Base-by-base conservation (phyloP, 1,139 yeast species). In the Taiozyma sp. region DNA sequence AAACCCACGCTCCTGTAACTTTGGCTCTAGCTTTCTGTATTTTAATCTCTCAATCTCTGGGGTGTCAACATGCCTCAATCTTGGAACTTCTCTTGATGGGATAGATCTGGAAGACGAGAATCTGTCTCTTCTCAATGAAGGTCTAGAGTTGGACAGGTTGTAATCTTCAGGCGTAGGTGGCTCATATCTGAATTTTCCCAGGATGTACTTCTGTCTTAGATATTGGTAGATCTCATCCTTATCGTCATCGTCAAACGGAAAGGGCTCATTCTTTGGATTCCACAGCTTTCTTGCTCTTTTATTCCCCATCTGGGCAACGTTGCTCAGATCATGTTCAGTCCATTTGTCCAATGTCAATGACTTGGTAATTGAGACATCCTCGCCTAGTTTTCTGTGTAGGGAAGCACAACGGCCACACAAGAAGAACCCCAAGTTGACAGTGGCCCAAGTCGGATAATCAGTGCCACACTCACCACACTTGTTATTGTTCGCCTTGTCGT, bases 321-420 rank as follows among this genome's bases (percentile, higher is more conserved):
- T 38, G 13, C 76, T 82, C 19, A 87, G 67, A 60, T 89, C 81
- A 38, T 78, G 81, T 3, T 73, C 70, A 0, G 79, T 70, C 91
- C 97, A 93, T 14, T 77, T 74, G 64, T 93, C 99, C 62, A 91
- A 76, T 2, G 96, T 85, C 56, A 93, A 71, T 4, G 95, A 86
- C 58, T 91, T 84, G 16, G 89, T 89, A 54, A 77, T 74, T 32
- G 93, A 83, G 8, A 89, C 72, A 51, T 81, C 83, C 3, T 80
- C 67, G 1, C 93, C 92, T 49, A 90, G 72, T 46, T 84, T 78
- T 53, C 92, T 78, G 66, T 90, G 97, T 41, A 80, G 75, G 12
- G 87, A 79, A 9, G 92, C 90, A 74, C 95, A 87, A 56, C 91
- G 72, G 5, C 92, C 93, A 69, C 95, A 87, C 30, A 87, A 70